These are phyloP conservation scores for Endocarpon pusillum DNA, from an alignment of 495 filamentous ascomycete species.

Conservation along the genomic window DNA sequence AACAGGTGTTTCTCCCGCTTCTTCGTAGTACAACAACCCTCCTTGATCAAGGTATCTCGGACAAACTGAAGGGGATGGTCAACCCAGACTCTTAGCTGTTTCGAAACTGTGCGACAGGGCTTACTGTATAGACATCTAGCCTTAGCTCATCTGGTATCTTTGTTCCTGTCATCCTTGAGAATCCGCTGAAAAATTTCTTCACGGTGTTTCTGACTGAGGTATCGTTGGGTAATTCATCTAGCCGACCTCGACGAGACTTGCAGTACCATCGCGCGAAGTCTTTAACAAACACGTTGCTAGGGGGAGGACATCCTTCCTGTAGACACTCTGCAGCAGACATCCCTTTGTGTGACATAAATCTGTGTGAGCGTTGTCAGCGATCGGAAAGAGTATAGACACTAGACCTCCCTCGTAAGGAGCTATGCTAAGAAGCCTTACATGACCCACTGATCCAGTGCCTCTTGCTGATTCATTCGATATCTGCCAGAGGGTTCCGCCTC, in stretches of 20 bases:
- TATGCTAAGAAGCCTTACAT: not conserved
- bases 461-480: conserved; percentile 1
- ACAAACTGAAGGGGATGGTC: not conserved
- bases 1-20: conserved; percentile 1
- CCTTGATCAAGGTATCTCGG: not conserved
- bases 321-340: conserved; percentile 1
- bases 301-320: not conserved
- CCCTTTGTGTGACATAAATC: conserved; percentile 1
- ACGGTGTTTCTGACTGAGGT: conserved; percentile 1
- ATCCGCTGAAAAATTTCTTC: conserved; percentile 1
- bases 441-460: conserved; percentile 1
- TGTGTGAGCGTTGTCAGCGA: not conserved
- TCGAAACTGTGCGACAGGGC: not conserved
- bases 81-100: not conserved
- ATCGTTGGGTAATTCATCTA: not conserved
- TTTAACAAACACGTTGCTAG: conserved; percentile 1
- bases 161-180: not conserved
- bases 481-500: not conserved
- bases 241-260: not conserved
- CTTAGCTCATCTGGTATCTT: conserved; percentile 1
- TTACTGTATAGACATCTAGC: not conserved
- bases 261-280: conserved; percentile 1
- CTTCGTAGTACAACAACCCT: not conserved
- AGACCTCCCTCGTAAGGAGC: not conserved
- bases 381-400: not conserved